Base-by-base conservation (phyloP, 2,329 filamentous ascomycete genomes). In the Gaeumannomyces sp. region DNA sequence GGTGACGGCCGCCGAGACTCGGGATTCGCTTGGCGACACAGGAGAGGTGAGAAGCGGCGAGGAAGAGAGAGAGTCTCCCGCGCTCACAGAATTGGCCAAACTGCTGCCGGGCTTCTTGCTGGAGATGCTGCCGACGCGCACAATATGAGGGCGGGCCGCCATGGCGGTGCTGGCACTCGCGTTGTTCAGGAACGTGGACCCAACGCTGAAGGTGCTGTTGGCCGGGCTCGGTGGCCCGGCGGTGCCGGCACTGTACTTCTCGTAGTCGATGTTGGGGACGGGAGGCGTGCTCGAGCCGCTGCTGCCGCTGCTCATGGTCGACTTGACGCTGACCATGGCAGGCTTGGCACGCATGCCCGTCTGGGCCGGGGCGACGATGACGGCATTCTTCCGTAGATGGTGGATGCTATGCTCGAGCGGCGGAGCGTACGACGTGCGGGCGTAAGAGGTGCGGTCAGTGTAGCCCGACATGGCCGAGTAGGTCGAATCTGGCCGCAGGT, bases 271-370 rank as follows among this genome's bases (percentile, higher is more conserved):
- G 65, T 80, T 80, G 8, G 91, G 90, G 7, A 94, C 88, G 0
- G 91, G 91, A 3, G 92, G 91, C 25, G 89, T 79, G 61, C 78
- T 73, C 62, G 80, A 77, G 65, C 81, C 77, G 38, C 83, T 81
- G 63, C 77, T 82, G 71, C 79, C 86, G 64, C 81, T 86, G 65
- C 80, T 82, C 27, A 83, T 84, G 65, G 78, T 81, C 8, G 90
- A 90, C 76, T 92, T 95, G 69, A 99, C 93, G 71, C 92, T 97
- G 74, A 99, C 93, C 73, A 98, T 89, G 50, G 92, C 93, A 13
- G 95, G 92, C 77, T 95, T 96, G 68, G 90, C 91, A 67, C 93
- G 87, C 73, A 94, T 90, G 66, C 92, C 90, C 63, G 93, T 95
- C 72, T 95, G 92, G 0, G 93, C 92, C 0, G 93, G 89, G 81